Conservation (phyloP, 495 filamentous ascomycete genomes). For the Penicillium taxi region DNA sequence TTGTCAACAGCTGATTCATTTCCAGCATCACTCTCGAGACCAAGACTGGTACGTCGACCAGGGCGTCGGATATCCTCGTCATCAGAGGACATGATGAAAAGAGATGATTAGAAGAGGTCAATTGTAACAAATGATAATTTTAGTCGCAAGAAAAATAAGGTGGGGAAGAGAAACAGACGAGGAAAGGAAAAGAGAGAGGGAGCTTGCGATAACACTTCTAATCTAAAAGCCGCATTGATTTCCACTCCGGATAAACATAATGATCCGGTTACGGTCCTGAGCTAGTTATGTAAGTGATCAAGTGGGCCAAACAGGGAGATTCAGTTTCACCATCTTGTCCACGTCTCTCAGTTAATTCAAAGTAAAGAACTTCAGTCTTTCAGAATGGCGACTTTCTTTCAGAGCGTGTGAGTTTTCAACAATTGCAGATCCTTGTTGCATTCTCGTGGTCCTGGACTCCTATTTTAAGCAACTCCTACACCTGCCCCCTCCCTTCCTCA, state of each 20-base stretch:
- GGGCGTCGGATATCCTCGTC: constrained; percentile 39
- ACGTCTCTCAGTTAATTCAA: constrained; percentile 6
- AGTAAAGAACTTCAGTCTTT: constrained; percentile 1
- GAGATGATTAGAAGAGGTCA: not conserved
- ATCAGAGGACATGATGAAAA: constrained; percentile 33
- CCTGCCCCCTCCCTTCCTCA: constrained; percentile 8
- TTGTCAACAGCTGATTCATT: constrained; percentile 9
- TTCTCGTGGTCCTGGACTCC: too few species aligned
- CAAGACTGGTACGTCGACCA: constrained; percentile 27
- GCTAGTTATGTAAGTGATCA: too few species aligned
- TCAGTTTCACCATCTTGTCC: constrained; percentile 14
- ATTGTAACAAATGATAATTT: not conserved
- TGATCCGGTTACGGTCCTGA: constrained; percentile 10
- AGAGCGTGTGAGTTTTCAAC: constrained; percentile 64
- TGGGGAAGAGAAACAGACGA: constrained; percentile 1
- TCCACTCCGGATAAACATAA: constrained; percentile 10
- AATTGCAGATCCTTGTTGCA: too few species aligned
- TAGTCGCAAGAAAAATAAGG: not conserved
- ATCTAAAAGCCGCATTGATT: not conserved
- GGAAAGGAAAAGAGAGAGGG: constrained; percentile 4
- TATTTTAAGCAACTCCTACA: too few species aligned
- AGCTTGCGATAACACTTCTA: not conserved
- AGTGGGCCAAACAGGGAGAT: constrained; percentile 8
- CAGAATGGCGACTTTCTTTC: constrained; percentile 70
- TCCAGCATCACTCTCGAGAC: constrained; percentile 25